These are phyloP conservation scores for Hypoxylon sp. DNA, from an alignment of 2,329 filamentous ascomycete genomes.

Conservation along the genomic window DNA sequence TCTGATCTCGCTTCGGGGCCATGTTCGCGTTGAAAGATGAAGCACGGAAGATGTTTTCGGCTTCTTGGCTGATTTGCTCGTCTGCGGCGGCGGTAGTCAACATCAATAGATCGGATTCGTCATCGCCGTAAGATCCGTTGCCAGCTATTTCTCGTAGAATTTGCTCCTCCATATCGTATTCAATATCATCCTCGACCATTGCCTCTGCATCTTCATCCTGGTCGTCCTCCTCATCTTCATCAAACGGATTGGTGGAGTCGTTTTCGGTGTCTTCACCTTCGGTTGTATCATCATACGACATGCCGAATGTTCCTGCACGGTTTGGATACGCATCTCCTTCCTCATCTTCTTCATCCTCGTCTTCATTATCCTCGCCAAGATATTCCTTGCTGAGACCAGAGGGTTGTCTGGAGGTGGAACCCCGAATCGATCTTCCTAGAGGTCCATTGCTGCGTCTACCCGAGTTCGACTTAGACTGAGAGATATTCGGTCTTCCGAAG, in stretches of 20 bases:
- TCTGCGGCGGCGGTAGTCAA: constrained; percentile 64
- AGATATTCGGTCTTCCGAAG: constrained; percentile 49
- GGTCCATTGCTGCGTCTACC: constrained; percentile 52
- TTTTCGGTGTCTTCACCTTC: constrained; percentile 50
- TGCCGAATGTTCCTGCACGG: constrained; percentile 44
- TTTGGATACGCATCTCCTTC: constrained; percentile 47
- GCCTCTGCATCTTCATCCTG: constrained; percentile 39
- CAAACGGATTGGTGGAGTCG: constrained; percentile 42
- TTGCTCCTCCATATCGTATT: constrained; percentile 50
- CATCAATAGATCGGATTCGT: constrained; percentile 62
- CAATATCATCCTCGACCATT: constrained; percentile 43
- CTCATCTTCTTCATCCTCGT: constrained; percentile 52
- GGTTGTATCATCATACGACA: constrained; percentile 50
- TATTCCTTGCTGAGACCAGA: constrained; percentile 62
- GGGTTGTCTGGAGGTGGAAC: constrained; percentile 52
- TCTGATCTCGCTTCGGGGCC: constrained; percentile 60
- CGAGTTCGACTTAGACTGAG: constrained; percentile 46
- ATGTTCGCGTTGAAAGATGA: constrained; percentile 57
- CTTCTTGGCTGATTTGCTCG: constrained; percentile 61
- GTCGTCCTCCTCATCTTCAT: constrained; percentile 52
- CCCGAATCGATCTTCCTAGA: constrained; percentile 59
- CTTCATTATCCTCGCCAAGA: constrained; percentile 49
- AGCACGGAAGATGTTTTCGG: constrained; percentile 63
- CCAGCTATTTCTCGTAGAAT: constrained; percentile 45
- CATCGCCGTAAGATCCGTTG: constrained; percentile 40